Base-by-base conservation (phyloP, 108 stramenopile genomes). In the Cyclotella sp. region DNA sequence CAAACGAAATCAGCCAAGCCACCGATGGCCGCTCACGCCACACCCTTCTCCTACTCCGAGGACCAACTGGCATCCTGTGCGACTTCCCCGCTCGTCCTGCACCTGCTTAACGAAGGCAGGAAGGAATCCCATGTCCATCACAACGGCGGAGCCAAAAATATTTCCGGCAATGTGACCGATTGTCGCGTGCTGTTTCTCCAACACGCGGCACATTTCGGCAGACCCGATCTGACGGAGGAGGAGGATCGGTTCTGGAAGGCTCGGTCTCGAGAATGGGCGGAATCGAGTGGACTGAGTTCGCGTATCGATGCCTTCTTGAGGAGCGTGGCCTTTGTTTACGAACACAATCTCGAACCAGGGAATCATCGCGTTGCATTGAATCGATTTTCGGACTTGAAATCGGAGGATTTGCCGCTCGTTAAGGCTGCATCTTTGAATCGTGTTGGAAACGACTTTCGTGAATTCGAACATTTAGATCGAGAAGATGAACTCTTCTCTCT, bases 301-400 rank as follows among this genome's bases (percentile, higher is more conserved):
- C 64, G 80, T 29, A 72, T 72, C 22, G 57, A 59, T 60, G 64
- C 71, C 10, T 81, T 81, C 39, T 16, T 81, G 24, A 45, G 34
- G 4, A 76, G 63, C 65, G 80, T 81, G 0, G 22, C 40, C 0
- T 72, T 81, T 39, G 60, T 81, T n/a, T 70, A 81, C 30, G 40
- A 16, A 16, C 80, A 81, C 70, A 81, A 81, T 63, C 42, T 18
- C 55, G 40, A 44, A n/a, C 18, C n/a, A 11, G 42, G 24, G n/a
- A 30, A n/a, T 12, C 76, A 82, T 34, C 14, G 49, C 19, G 76
- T 82, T 40, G 77, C 81, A 28, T 29, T 82, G 14, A 82, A 82
- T 62, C 70, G 72, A 68, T 82, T 82, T 59, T 77, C 81, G 30
- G 81, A 82, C 58, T 24, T 78, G 64, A 28, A 21, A 11, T n/a